Percentiles rank a stretch among this genome's conserved stretches.
These are phyloP conservation scores for Toxoplasma gondii DNA, from an alignment of 169 alveolate genomes.

Conservation along the genomic window DNA sequence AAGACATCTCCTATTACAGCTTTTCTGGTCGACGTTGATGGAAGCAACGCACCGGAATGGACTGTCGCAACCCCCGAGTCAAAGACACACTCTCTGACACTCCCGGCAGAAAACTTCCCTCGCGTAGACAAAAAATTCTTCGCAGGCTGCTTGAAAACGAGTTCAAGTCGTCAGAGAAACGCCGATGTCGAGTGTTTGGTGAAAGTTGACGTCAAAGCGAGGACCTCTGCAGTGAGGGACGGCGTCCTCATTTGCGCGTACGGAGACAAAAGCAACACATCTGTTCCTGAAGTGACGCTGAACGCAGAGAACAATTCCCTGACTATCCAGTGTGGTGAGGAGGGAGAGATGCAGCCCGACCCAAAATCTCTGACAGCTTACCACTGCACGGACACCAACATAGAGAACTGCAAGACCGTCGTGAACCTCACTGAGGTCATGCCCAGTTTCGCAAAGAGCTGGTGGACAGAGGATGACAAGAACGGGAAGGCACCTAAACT, in stretches of 20 bases:
- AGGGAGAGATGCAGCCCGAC: not conserved
- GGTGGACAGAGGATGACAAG: not conserved
- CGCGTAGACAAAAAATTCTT: not conserved
- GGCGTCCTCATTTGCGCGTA: not conserved
- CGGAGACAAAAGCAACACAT: not conserved
- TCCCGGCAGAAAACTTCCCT: not conserved
- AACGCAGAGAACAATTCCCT: not conserved
- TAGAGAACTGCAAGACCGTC: not conserved
- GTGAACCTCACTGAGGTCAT: not conserved
- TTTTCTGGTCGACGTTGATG: too few species aligned
- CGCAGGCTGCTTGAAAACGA: constrained; percentile 2
- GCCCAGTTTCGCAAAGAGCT: not conserved
- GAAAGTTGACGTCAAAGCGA: not conserved
- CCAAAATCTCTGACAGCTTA: not conserved
- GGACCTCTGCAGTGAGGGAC: not conserved
- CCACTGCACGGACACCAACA: not conserved
- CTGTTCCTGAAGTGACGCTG: not conserved
- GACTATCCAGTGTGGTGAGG: not conserved
- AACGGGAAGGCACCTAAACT: not conserved
- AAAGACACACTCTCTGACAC: not conserved
- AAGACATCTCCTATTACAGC: too few species aligned
- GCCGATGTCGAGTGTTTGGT: not conserved
- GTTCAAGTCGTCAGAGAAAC: too few species aligned
- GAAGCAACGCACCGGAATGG: too few species aligned
- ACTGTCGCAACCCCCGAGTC: too few species aligned